Base-by-base conservation (phyloP, 2,329 filamentous ascomycete genomes). In the Colletotrichum coccodes region DNA sequence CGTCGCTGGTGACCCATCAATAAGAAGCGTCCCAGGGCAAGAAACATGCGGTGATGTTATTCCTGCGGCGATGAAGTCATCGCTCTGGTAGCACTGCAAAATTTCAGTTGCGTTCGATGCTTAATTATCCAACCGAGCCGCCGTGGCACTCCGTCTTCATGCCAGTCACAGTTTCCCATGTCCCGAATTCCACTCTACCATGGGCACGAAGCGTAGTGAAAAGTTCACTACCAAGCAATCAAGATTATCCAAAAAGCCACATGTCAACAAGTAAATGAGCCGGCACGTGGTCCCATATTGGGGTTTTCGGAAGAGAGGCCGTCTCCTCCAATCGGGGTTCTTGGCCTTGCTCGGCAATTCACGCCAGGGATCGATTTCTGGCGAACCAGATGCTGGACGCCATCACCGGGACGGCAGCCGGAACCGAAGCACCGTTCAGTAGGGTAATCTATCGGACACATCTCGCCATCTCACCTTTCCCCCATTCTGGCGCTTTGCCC, bases 321-420 rank as follows among this genome's bases (percentile, higher is more conserved):
- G 26, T 26, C 1, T 58, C n/a, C 53, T 59, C 47, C 64, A 63
- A 40, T 68, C 46, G 52, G 42, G 34, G 44, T 12, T 67, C 64
- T 67, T 67, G 59, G 64, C 64, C 56, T 16, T 32, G 32, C 42
- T 42, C 50, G 64, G 64, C 59, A 63, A 30, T 61, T 32, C 34
- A 21, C 57, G 18, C 12, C 4, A 23, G 9, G n/a, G 26, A 6
- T 38, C 12, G n/a, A 11, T 21, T 46, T 28, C 36, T 21, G 44
- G 38, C 60, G 32, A 64, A 54, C 46, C 53, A 64, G n/a, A 34
- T 59, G 46, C 46, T 16, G n/a, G 50, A 23, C 38, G 12, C 38
- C 16, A 6, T 53, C 18, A 21, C 16, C 23, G 26, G 65, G 32
- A 49, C 65, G 46, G 40, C 46, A 38, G 12, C 38, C 38, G 26